Conservation (phyloP, 495 filamentous ascomycete genomes). For the Penicilliopsis zonata region DNA sequence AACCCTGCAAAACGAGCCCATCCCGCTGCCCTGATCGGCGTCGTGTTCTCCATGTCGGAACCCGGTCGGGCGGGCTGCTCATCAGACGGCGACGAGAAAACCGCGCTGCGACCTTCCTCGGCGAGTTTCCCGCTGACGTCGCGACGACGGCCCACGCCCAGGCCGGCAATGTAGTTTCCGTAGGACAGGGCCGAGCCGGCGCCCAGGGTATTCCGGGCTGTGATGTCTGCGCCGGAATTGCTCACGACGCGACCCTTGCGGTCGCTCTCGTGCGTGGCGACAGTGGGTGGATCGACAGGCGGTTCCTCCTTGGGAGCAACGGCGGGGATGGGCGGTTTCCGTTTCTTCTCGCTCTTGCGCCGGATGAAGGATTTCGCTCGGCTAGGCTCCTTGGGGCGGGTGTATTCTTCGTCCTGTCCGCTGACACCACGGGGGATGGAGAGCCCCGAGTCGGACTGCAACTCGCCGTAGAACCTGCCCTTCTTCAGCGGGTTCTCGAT, state of each 20-base stretch:
- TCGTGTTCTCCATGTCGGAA: slow-evolving; percentile 4
- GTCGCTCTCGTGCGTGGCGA: slow-evolving; percentile 19
- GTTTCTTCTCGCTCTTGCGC: slow-evolving; percentile 20
- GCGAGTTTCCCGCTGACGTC: slow-evolving; percentile 77
- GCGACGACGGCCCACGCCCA: slow-evolving; percentile 37
- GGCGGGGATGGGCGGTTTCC: slow-evolving; percentile 23
- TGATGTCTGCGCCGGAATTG: slow-evolving; percentile 39
- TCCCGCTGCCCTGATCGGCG: slow-evolving; percentile 24
- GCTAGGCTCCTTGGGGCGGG: slow-evolving; percentile 1
- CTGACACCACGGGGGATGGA: slow-evolving; percentile 15
- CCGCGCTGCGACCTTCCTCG: slow-evolving; percentile 69
- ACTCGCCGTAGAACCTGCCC: slow-evolving; percentile 26
- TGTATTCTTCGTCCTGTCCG: slow-evolving; percentile 4
- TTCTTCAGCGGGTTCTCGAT: slow-evolving; percentile 16
- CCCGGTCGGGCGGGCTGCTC: too few relatives aligned
- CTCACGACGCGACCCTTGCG: slow-evolving; percentile 38
- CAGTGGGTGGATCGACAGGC: slow-evolving; percentile 17
- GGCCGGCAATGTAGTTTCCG: slow-evolving; percentile 45
- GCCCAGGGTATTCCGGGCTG: slow-evolving; percentile 19
- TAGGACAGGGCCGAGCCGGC: slow-evolving; percentile 37
- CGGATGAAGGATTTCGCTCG: slow-evolving; percentile 24
- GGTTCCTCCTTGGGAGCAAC: slow-evolving; percentile 13
- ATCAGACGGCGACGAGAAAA: too few relatives aligned
- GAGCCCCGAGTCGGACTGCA: slow-evolving; percentile 14
- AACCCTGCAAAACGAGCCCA: slow-evolving; percentile 37